Conservation (phyloP, 2,329 filamentous ascomycete genomes). For the Orbilia oligospora region DNA sequence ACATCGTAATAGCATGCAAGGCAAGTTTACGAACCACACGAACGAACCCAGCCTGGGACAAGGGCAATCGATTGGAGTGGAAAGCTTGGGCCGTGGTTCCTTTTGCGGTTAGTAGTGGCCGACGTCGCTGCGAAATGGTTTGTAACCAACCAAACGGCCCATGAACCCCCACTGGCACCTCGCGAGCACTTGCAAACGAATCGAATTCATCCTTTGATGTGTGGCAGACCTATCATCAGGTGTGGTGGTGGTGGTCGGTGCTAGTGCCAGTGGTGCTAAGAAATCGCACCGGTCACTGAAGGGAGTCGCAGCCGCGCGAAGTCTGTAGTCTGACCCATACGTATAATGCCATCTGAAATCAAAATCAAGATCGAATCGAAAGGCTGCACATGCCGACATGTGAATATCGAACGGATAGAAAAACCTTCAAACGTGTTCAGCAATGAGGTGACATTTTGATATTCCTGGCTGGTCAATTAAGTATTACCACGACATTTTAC, state of each 20-base stretch:
- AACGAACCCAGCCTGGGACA: slow-evolving; percentile 8
- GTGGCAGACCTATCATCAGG: slow-evolving; percentile 15
- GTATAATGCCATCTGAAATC: slow-evolving; percentile 7
- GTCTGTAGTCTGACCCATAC: slow-evolving; percentile 14
- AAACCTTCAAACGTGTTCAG: slow-evolving; percentile 19
- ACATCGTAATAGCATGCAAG: slow-evolving; percentile 21
- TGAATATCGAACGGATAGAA: slow-evolving; percentile 15
- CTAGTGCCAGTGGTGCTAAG: too few relatives aligned
- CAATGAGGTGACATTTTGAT: slow-evolving; percentile 19
- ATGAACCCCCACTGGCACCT: slow-evolving; percentile 47
- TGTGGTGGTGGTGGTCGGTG: too few relatives aligned
- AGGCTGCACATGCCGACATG: slow-evolving; percentile 18
- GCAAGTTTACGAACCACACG: slow-evolving; percentile 12
- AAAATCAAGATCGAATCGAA: slow-evolving; percentile 6
- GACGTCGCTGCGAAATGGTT: slow-evolving; percentile 42
- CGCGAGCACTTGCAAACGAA: slow-evolving; percentile 40
- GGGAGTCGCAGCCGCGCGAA: slow-evolving; percentile 24
- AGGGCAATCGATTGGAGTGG: slow-evolving; percentile 2
- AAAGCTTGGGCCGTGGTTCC: slow-evolving; percentile 32
- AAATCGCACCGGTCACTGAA: not conserved
- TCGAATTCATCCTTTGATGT: slow-evolving; percentile 38
- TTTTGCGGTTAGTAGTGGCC: slow-evolving; percentile 40
- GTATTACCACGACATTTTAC: slow-evolving; percentile 8
- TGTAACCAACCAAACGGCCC: slow-evolving; percentile 43
- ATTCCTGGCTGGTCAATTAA: not conserved